Evolutionary conservation across 768 basidiomycete species (phyloP), one percentile per base, ranked within the genome.

Genomic region (Crepidotus variabilis): DNA sequence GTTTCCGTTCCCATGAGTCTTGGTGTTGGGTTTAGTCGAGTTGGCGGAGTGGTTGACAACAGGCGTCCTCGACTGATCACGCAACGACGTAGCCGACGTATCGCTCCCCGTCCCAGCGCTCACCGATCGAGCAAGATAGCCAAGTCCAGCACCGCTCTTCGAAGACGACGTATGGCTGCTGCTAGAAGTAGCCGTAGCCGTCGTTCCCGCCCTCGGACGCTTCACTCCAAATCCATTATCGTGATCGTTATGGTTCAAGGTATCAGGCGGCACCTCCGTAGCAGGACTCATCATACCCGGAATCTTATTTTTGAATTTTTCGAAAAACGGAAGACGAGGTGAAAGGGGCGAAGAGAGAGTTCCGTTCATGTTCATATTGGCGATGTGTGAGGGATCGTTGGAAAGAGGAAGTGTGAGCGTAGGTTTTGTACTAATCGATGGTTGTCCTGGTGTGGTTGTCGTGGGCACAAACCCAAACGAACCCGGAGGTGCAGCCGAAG

Each of bases 251-350:
- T 39, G 6, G 32, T 48, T 48, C 56, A 60, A 56, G 39, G 52
- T 53, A 36, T 50, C 24, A 51, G 51, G 23, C 24, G 47, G 21
- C 6, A 55, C 36, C 32, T 56, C 56, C 22, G 49, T 32, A 20
- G 53, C 56, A 10, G 60, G 16, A 28, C 43, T 65, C 58, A 8
- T 24, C 35, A 65, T 69, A 57, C 67, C 62, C 1, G 72, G 69
- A 23, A 67, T 23, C 45, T 67, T 71, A 61, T 73, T 72, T 60
- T 78, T 80, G 63, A 78, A 74, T 60, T 80, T 80, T 55, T 86
- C 84, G 59, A 87, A 79, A 66, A 87, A 81, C 8, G 82, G 80
- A 58, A 86, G 69, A 4, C 75, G 69, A 6, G 75, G 66, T 5
- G 66, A 66, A 45, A 67, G 63, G 47, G 67, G 66, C 23, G 72